Conservation (phyloP, 1,284 basidiomycete genomes). For the Sanghuangporus baumii region DNA sequence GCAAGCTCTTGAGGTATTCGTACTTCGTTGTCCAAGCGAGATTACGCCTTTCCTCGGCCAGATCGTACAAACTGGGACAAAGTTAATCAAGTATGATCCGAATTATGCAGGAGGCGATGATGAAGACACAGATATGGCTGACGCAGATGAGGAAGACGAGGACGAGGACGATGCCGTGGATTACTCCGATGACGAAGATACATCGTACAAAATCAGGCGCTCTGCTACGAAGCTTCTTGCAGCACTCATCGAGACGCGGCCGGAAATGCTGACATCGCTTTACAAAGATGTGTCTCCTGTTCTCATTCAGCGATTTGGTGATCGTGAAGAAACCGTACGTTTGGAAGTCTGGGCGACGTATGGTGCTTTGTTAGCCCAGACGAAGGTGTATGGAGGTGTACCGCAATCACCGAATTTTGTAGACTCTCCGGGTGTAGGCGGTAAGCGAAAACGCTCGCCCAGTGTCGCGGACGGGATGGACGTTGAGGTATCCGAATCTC, state of each 20-base stretch:
- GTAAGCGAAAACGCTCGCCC: constrained; percentile 77
- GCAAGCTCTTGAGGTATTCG: constrained; percentile 78
- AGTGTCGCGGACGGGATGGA: constrained; percentile 41
- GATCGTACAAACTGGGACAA: constrained; percentile 66
- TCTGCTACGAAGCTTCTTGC: constrained; percentile 88
- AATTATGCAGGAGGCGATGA: constrained; percentile 83
- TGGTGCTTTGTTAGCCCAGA: constrained; percentile 75
- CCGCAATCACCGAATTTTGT: constrained; percentile 32
- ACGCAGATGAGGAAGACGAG: constrained; percentile 75
- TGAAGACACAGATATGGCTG: constrained; percentile 79
- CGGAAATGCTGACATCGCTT: constrained; percentile 75
- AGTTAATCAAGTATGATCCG: constrained; percentile 91
- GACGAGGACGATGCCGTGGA: constrained; percentile 65
- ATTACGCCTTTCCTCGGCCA: constrained; percentile 66
- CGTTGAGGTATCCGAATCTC: constrained; percentile 63
- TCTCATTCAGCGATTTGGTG: constrained; percentile 86
- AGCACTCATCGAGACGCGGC: constrained; percentile 82
- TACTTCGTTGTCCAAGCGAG: constrained; percentile 81
- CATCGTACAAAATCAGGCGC: constrained; percentile 97
- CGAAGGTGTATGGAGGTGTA: constrained; percentile 65
- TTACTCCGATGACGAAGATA: constrained; percentile 97
- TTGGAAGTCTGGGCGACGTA: constrained; percentile 92
- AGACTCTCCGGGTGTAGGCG: constrained; percentile 42
- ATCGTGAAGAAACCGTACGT: constrained; percentile 95
- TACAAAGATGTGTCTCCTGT: constrained; percentile 84